phyloP scores from a whole-genome alignment of 1,139 yeast genomes.

The Pichia sp. region DNA sequence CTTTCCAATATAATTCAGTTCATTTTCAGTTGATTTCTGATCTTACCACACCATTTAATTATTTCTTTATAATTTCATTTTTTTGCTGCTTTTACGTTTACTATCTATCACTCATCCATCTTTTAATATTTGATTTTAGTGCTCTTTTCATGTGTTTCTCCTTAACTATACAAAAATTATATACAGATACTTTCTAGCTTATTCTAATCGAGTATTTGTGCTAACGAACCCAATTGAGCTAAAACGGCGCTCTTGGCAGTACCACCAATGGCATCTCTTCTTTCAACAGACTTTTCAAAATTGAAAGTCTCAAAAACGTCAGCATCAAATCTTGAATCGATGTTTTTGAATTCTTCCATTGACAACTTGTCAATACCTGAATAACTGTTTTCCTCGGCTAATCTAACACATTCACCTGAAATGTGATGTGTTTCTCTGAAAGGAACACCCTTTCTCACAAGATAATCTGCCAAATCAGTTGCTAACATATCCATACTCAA shows the following conservation, averaged over 20 bases:
- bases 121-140: neutral
- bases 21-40: too few relatives aligned
- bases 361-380: constrained; percentile 78
- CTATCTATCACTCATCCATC: neutral
- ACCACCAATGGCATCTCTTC: constrained; percentile 95
- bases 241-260: constrained; percentile 88
- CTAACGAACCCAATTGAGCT: constrained; percentile 51
- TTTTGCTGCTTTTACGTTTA: neutral
- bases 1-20: too few relatives aligned
- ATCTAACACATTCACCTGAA: constrained; percentile 93
- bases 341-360: constrained; percentile 65
- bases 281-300: constrained; percentile 91
- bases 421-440: constrained; percentile 98
- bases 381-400: constrained; percentile 69
- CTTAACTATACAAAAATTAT: neutral
- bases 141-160: neutral
- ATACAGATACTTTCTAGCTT: neutral
- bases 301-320: constrained; percentile 82
- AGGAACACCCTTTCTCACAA: constrained; percentile 96
- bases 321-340: constrained; percentile 69
- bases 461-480: constrained; percentile 94
- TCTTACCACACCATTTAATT: too few relatives aligned
- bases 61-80: neutral
- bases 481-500: constrained; percentile 99
- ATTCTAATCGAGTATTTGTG: constrained; percentile 1